Percentiles rank a stretch among this genome's conserved stretches.
These are phyloP conservation scores for Dissophora globulifera DNA, from an alignment of 192 early-diverging fungal species.

Conservation along the genomic window DNA sequence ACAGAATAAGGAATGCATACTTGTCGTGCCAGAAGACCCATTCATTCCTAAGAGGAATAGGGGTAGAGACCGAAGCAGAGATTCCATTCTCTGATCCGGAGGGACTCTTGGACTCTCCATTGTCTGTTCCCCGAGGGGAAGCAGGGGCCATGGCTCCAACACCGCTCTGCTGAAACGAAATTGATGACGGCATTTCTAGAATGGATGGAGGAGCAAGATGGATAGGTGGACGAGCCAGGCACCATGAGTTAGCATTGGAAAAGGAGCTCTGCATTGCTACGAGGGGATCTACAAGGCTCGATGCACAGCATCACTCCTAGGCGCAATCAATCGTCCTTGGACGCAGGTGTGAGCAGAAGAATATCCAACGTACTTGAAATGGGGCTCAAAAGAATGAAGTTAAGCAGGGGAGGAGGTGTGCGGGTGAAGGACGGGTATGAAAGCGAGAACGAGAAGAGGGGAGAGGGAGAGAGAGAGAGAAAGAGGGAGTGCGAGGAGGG, in stretches of 20 bases:
- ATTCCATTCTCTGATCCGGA: slow-evolving; percentile 28
- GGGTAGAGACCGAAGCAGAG: slow-evolving; percentile 22
- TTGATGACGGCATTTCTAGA: slow-evolving; percentile 50
- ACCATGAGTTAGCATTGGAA: background rate
- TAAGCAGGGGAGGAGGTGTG: background rate
- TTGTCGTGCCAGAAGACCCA: slow-evolving; percentile 61
- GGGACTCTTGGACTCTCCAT: slow-evolving; percentile 38
- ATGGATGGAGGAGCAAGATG: too few species aligned
- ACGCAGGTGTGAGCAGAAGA: too few species aligned
- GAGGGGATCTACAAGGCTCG: too few species aligned
- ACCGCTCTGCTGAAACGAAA: slow-evolving; percentile 43
- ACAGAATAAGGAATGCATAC: slow-evolving; percentile 18
- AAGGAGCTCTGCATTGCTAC: too few species aligned
- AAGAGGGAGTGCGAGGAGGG: background rate
- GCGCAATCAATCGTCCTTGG: too few species aligned
- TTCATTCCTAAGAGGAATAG: slow-evolving; percentile 47
- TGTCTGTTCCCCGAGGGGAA: slow-evolving; percentile 36
- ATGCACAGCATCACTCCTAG: too few species aligned
- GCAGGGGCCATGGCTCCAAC: slow-evolving; percentile 53
- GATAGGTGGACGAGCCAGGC: too few species aligned
- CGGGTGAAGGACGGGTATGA: background rate
- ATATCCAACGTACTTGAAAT: background rate
- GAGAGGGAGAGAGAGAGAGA: slow-evolving; percentile 3
- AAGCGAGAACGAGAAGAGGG: background rate
- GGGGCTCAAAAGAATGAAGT: background rate